Conservation (phyloP, 805 yeast genomes). For the Metschnikowia amazonensis region DNA sequence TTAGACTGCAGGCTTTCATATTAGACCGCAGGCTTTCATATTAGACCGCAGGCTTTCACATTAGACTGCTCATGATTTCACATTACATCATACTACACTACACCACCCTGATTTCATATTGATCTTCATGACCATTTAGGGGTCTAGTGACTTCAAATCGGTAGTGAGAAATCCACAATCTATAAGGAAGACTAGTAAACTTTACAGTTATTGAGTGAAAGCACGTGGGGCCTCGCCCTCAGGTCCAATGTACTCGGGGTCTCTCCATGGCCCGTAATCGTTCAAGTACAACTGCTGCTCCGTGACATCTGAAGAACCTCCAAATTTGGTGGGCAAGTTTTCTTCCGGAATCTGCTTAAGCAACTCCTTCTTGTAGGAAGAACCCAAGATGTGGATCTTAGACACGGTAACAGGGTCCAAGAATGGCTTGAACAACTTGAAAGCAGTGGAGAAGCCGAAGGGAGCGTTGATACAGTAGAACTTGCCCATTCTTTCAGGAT, state of each 20-base stretch:
- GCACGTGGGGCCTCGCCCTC: conserved; percentile 86
- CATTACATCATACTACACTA: background rate
- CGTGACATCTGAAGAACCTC: conserved; percentile 70
- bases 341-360: conserved; percentile 90
- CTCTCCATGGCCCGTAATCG: conserved; percentile 98
- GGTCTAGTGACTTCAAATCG: background rate
- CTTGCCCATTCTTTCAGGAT: conserved; percentile 99
- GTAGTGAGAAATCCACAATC: background rate
- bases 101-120: too few species aligned
- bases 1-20: too few species aligned
- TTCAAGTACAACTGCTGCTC: conserved; percentile 82
- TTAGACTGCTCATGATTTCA: too few species aligned
- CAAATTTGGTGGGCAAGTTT: conserved; percentile 87
- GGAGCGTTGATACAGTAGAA: conserved; percentile 96
- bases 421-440: conserved; percentile 86
- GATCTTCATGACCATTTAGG: background rate
- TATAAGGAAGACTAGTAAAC: background rate
- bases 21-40: too few species aligned
- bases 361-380: conserved; percentile 74
- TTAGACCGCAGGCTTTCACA: too few species aligned
- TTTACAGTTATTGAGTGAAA: conserved; percentile 2
- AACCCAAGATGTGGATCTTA: conserved; percentile 84
- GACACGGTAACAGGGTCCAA: conserved; percentile 97
- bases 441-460: conserved; percentile 93
- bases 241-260: conserved; percentile 80